These are phyloP conservation scores for Populus tremula DNA, from an alignment of 345 rosid genomes.

Conservation along the genomic window DNA sequence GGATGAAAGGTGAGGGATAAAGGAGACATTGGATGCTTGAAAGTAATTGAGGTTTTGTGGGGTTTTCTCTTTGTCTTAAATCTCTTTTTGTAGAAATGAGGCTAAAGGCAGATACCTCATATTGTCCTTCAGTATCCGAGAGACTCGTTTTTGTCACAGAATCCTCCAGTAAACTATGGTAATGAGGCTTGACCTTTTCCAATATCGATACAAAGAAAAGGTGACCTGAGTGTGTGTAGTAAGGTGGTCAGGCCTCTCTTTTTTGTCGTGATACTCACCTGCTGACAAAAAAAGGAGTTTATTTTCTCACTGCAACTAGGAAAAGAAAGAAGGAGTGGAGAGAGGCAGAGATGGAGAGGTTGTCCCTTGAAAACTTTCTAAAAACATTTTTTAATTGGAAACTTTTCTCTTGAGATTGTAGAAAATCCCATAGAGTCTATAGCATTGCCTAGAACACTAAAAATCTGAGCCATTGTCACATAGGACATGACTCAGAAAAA, in stretches of 20 bases:
- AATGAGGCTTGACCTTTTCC: constrained; percentile 24
- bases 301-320: constrained; percentile 14
- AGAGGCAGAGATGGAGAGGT: neutral
- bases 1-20: constrained; percentile 47
- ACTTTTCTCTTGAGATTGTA: constrained; percentile 28
- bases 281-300: constrained; percentile 10
- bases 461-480: neutral
- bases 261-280: constrained; percentile 30
- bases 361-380: constrained; percentile 14
- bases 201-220: constrained; percentile 28
- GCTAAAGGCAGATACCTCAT: constrained; percentile 22
- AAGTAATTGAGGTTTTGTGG: constrained; percentile 41
- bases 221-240: neutral
- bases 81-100: constrained; percentile 10
- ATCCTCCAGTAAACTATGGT: constrained; percentile 29
- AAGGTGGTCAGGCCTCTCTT: constrained; percentile 25
- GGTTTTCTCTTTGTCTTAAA: constrained; percentile 43
- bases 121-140: constrained; percentile 39
- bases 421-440: constrained; percentile 19
- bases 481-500: neutral
- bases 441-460: neutral
- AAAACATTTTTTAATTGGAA: constrained; percentile 8
- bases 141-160: constrained; percentile 47
- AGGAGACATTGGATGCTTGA: constrained; percentile 45
- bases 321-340: neutral